phyloP scores from a whole-genome alignment of 257 asterid genomes.

The Asclepias syriaca region DNA sequence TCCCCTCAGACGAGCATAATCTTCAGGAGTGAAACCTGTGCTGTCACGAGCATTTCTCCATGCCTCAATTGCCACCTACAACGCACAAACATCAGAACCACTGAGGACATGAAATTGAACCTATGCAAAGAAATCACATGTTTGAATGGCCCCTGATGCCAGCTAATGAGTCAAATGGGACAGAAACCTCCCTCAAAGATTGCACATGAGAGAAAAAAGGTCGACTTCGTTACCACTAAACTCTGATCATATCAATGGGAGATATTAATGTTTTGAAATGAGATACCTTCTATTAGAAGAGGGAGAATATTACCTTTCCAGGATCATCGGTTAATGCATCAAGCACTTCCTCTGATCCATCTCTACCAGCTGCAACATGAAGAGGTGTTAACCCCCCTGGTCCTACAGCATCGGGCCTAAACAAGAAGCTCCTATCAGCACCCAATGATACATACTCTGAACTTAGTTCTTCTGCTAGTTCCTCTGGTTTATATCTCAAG shows the following conservation, averaged over 20 bases:
- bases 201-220: not conserved
- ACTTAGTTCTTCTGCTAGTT: slow-evolving; percentile 43
- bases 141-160: not conserved
- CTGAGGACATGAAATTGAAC: not conserved
- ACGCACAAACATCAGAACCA: not conserved
- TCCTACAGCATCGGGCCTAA: slow-evolving; percentile 62
- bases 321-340: slow-evolving; percentile 77
- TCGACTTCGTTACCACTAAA: too few species aligned
- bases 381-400: slow-evolving; percentile 79
- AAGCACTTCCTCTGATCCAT: slow-evolving; percentile 61
- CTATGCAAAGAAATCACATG: not conserved
- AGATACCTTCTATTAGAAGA: not conserved
- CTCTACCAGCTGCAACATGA: slow-evolving; percentile 79
- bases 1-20: slow-evolving; percentile 74
- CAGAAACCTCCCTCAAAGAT: not conserved
- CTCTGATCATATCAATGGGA: not conserved
- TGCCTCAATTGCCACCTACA: slow-evolving; percentile 66
- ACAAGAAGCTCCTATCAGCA: slow-evolving; percentile 35
- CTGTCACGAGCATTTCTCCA: slow-evolving; percentile 68
- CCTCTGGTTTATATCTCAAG: slow-evolving; percentile 51
- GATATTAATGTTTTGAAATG: not conserved
- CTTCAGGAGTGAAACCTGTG: slow-evolving; percentile 70
- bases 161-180: not conserved
- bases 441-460: slow-evolving; percentile 36
- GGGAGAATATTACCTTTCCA: slow-evolving; percentile 38